Base-by-base conservation (phyloP, 805 yeast genomes). In the Yarrowia osloensis region DNA sequence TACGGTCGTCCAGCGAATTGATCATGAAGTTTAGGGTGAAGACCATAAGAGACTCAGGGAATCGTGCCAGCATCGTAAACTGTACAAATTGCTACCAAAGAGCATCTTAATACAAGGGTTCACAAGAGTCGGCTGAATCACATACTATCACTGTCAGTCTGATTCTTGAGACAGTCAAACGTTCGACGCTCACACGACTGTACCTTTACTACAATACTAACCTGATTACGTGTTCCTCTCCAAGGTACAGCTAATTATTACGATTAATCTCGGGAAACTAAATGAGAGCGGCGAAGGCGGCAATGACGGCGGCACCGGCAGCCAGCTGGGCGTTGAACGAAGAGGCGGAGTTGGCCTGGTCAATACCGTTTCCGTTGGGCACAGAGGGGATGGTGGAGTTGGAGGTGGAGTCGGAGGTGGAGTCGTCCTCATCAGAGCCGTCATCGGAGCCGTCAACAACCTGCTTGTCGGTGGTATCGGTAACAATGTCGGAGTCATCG, bases 291-390 rank as follows among this genome's bases (percentile, higher is more conserved):
- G 49, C 49, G 4, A 57, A 57, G 13, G 63, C 49, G 19, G 49
- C 63, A 7, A 57, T 15, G 13, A 57, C 63, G n/a, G 49, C 63
- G 19, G 37, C 49, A 1, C 49, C 63, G 37, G 49, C 63, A 21
- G 63, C 63, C n/a, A 57, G 19, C 49, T 57, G 63, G 37, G 37
- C 37, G 42, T 57, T 57, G 63, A 57, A 39, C 3, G 49, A 12
- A 2, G 29, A 12, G 21, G 19, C 63, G 8, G 39, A 24, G 63
- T 57, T 57, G 63, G 63, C 61, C 61, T 54, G 61, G 61, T 54
- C 61, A 7, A 54, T 35, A 1, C 42, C 61, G 44, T n/a, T 35
- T 8, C 44, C 44, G 31, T 13, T 22, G 40, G 57, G 57, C 15
- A 24, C n/a, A 9, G 61, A 2, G 33, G 26, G 9, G 22, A 47